Evolutionary conservation across 441 rosid species (phyloP).

Genomic region (Adansonia rubrostipa): DNA sequence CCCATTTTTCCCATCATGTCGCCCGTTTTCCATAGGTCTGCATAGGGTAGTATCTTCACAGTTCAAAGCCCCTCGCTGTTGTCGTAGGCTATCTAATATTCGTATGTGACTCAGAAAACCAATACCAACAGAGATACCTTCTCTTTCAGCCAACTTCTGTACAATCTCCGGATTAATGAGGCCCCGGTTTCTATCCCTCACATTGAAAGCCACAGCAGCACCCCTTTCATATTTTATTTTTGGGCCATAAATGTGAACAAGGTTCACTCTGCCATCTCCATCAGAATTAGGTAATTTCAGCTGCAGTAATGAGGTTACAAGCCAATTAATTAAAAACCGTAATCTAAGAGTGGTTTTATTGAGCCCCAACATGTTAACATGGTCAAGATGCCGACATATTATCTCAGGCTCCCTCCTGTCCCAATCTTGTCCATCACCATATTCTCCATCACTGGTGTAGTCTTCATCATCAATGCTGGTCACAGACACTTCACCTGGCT

Average conservation of each 20-base stretch:
- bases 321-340: constrained; percentile 92
- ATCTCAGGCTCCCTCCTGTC: constrained; percentile 87
- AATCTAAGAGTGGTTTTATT: constrained; percentile 80
- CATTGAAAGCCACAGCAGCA: constrained; percentile 93
- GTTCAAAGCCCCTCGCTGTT: constrained; percentile 47
- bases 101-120: constrained; percentile 88
- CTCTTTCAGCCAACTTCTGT: constrained; percentile 88
- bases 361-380: constrained; percentile 88
- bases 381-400: constrained; percentile 78
- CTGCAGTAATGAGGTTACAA: constrained; percentile 91
- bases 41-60: constrained; percentile 65
- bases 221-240: constrained; percentile 98
- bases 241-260: constrained; percentile 93
- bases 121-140: constrained; percentile 82
- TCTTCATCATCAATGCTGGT: constrained; percentile 71
- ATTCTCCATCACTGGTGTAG: constrained; percentile 76
- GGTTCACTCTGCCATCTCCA: constrained; percentile 57
- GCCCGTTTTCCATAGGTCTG: constrained; percentile 68
- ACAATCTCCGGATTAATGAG: constrained; percentile 82
- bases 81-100: constrained; percentile 65
- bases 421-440: constrained; percentile 77
- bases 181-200: constrained; percentile 70
- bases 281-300: constrained; percentile 67
- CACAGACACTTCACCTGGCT: constrained; percentile 68
- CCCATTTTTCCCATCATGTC: constrained; percentile 61